Conservation (phyloP, 257 asterid species). For the Nicotiana undulata region DNA sequence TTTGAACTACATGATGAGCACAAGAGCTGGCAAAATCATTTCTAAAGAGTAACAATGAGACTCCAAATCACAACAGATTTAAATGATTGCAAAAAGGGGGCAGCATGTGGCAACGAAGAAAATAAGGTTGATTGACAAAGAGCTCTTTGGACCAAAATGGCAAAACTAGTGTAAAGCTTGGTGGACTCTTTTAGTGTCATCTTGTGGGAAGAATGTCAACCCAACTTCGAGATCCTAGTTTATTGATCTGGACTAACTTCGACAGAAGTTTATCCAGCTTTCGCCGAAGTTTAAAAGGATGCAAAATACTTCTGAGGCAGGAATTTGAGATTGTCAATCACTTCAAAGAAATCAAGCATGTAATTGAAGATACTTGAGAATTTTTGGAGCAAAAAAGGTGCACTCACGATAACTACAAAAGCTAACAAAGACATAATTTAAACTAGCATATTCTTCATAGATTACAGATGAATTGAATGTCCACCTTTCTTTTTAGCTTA, state of each 20-base stretch:
- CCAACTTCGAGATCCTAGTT: background rate
- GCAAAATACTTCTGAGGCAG: background rate
- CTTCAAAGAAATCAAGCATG: background rate
- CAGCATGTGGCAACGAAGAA: background rate
- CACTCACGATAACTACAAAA: background rate
- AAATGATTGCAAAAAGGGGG: background rate
- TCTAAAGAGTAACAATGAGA: background rate
- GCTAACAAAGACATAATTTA: background rate
- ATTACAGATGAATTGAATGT: background rate
- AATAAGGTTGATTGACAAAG: background rate
- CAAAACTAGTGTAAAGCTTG: background rate
- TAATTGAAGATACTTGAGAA: background rate
- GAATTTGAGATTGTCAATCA: background rate
- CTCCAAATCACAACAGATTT: background rate
- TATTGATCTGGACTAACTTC: background rate
- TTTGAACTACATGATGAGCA: background rate
- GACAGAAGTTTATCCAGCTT: background rate
- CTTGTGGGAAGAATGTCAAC: background rate
- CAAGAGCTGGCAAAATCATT: background rate
- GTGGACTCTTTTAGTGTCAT: background rate
- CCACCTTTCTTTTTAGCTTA: background rate
- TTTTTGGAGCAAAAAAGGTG: background rate
- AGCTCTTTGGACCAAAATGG: background rate
- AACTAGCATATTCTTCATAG: background rate
- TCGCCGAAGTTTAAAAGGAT: background rate